Conservation (phyloP, 108 stramenopile species). For the Poteriospumella lacustris region DNA sequence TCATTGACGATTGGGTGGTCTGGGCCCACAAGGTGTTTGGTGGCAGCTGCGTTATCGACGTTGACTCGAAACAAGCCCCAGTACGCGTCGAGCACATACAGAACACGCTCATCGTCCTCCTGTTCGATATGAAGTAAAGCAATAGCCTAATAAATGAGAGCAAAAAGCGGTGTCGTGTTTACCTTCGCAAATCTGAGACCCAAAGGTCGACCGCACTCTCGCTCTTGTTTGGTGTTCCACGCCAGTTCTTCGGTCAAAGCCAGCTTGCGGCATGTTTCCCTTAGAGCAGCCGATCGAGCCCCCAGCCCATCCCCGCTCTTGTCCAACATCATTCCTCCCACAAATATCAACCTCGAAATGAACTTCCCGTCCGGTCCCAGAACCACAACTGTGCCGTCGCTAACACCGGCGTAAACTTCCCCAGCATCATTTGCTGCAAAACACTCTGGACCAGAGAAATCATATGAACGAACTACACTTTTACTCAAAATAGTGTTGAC, state of each 20-base stretch:
- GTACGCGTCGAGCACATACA: not conserved
- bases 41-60: no score
- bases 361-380: not conserved
- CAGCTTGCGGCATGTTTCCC: no score
- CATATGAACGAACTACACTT: not conserved
- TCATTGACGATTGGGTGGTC: no score
- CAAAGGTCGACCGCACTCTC: not conserved
- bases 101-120: no score
- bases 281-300: not conserved
- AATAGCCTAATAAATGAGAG: no score
- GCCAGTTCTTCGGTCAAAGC: not conserved
- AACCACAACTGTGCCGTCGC: not conserved
- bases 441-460: not conserved
- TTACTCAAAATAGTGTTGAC: not conserved
- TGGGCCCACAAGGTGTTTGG: no score
- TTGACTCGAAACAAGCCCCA: not conserved
- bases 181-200: not conserved
- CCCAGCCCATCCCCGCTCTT: not conserved
- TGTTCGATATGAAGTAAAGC: no score
- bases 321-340: not conserved
- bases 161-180: no score
- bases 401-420: not conserved
- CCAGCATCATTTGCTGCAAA: not conserved
- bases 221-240: not conserved
- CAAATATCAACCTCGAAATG: not conserved